Conservation (phyloP, 768 basidiomycete species). For the Royoungia palumana region DNA sequence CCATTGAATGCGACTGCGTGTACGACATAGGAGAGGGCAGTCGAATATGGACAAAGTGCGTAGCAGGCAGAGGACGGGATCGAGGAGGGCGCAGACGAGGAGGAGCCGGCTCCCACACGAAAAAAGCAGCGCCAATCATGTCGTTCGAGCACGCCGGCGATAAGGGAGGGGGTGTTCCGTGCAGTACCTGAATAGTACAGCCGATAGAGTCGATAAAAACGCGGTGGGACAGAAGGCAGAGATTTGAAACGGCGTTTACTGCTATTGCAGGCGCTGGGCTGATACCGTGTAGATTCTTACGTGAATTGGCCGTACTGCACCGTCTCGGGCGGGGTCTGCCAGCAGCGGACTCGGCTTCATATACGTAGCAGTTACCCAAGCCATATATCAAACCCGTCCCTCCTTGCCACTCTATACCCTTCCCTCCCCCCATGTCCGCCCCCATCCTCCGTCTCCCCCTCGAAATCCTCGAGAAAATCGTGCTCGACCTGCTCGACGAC, state of each 20-base stretch:
- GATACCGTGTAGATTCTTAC: conserved; percentile 1
- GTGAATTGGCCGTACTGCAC: background rate
- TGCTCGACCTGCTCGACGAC: conserved; percentile 37
- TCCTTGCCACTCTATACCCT: conserved; percentile 7
- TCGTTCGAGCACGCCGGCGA: conserved; percentile 10
- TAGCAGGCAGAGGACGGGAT: too few species aligned
- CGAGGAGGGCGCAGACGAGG: too few species aligned
- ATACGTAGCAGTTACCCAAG: conserved; percentile 8
- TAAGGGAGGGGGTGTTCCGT: conserved; percentile 7
- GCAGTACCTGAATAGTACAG: too few species aligned
- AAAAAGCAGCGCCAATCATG: conserved; percentile 20
- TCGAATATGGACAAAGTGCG: too few species aligned
- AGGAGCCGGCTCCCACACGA: conserved; percentile 4
- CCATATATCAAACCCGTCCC: conserved; percentile 9
- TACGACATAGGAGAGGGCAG: too few species aligned
- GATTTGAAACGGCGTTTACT: conserved; percentile 24
- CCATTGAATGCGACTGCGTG: background rate
- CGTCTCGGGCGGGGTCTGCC: too few species aligned
- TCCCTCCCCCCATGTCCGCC: conserved; percentile 18
- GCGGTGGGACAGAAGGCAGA: background rate
- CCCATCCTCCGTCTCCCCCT: conserved; percentile 35
- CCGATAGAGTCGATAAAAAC: too few species aligned
- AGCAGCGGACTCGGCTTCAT: background rate
- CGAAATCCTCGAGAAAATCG: conserved; percentile 51
- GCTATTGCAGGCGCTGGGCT: background rate